Evolutionary conservation across 2,329 filamentous ascomycete species (phyloP), one percentile per base, ranked within the genome.

Genomic region (Ceratocystis variospora): DNA sequence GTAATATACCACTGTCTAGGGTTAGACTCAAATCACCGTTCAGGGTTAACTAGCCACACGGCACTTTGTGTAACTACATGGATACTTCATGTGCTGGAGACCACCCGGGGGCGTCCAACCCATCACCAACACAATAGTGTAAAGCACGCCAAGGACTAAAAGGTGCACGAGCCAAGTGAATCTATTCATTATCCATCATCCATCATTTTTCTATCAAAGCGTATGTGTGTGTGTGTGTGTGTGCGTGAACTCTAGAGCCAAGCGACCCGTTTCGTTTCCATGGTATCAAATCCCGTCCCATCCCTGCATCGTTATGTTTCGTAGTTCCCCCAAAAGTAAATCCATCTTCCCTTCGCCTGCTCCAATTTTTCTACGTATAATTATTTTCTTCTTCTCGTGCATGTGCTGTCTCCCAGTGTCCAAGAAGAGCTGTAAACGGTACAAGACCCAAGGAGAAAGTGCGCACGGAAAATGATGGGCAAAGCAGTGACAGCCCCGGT

Each of bases 141-240:
- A 15, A 57, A 25, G 22, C 8, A 50, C 5, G 19, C 22, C 10
- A 63, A 31, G 19, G 44, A 53, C n/a, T 15, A 19, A 37, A 64
- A 48, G 8, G 37, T 65, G 46, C 57, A 68, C 53, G 62, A 67
- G 41, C 66, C 45, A 63, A 53, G 22, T 63, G 41, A 63, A 65
- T 68, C 63, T 68, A 64, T 67, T 67, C 66, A 63, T 67, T 67
- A 67, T 64, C 62, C 53, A 61, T 61, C 62, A 66, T 53, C 59
- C 48, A 63, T 63, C 61, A 59, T 59, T 63, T 12, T 28, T 64
- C 46, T 67, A 67, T 67, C 62, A 67, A 67, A 67, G 44, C 57
- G 53, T 55, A 48, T 61, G 61, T 28, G 28, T 28, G 28, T 28
- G 28, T 28, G 28, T 28, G 25, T 28, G 25, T 28, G 25, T 28